phyloP scores from a whole-genome alignment of 2,329 filamentous ascomycete genomes.

The Juglanconis sp. region DNA sequence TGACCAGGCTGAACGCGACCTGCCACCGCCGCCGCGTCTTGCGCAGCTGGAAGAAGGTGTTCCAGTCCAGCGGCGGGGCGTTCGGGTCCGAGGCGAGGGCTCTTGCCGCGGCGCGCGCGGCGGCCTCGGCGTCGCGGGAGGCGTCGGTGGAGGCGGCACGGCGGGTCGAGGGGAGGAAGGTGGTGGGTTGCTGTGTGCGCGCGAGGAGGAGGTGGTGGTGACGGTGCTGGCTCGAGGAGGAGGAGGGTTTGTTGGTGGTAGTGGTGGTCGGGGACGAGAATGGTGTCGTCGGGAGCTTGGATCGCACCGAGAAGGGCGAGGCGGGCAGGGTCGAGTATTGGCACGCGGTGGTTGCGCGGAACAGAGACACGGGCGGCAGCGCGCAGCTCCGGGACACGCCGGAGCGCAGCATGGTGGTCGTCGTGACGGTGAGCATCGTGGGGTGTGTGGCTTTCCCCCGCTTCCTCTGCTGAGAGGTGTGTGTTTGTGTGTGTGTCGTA shows the following conservation, averaged over 20 bases:
- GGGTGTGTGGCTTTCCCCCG: not conserved
- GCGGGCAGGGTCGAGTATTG: constrained; percentile 27
- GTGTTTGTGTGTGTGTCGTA: too few species aligned
- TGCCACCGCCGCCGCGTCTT: constrained; percentile 82
- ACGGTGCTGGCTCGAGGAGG: constrained; percentile 19
- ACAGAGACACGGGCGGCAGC: constrained; percentile 25
- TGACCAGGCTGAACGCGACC: constrained; percentile 69
- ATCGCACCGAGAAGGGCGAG: constrained; percentile 19
- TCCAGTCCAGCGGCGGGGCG: constrained; percentile 67
- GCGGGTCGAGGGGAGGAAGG: constrained; percentile 12
- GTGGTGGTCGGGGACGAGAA: constrained; percentile 18
- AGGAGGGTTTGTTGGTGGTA: constrained; percentile 4
- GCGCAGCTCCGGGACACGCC: constrained; percentile 26
- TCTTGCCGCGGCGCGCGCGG: constrained; percentile 23
- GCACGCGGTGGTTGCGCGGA: constrained; percentile 26
- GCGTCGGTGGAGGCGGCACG: constrained; percentile 26
- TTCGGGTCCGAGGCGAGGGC: constrained; percentile 25
- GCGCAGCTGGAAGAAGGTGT: constrained; percentile 88
- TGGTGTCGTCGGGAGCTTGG: constrained; percentile 18
- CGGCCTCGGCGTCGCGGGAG: constrained; percentile 19
- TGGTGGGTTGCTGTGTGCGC: constrained; percentile 11
- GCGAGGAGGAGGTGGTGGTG: constrained; percentile 4
- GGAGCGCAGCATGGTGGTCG: constrained; percentile 30
- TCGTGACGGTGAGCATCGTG: constrained; percentile 29
- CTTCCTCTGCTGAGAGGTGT: not conserved